These are phyloP conservation scores for Dinochytrium kinnereticum DNA, from an alignment of 371 early-diverging fungal species.

Conservation along the genomic window DNA sequence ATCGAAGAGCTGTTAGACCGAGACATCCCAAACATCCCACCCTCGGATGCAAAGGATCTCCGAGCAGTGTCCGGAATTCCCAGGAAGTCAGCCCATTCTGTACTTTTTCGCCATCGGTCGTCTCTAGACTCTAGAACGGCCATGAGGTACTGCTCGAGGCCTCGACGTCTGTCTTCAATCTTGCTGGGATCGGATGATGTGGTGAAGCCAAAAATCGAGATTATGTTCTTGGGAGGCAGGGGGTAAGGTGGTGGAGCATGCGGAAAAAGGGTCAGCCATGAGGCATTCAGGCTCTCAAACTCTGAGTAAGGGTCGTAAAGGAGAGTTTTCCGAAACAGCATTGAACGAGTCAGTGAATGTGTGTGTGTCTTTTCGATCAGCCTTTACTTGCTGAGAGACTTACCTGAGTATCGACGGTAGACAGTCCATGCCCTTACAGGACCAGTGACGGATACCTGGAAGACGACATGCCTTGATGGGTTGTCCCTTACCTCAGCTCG, in stretches of 20 bases:
- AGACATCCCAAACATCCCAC: not conserved
- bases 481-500: conserved; percentile 21
- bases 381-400: no score
- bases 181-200: conserved; percentile 68
- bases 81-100: conserved; percentile 76
- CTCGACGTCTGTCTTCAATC: conserved; percentile 78
- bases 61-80: conserved; percentile 58
- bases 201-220: conserved; percentile 64
- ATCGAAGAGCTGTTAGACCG: not conserved
- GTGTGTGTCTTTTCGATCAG: no score
- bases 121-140: conserved; percentile 75
- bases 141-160: conserved; percentile 79
- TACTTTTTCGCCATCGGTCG: conserved; percentile 76
- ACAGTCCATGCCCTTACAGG: conserved; percentile 86
- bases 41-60: not conserved
- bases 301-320: conserved; percentile 33
- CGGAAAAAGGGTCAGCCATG: conserved; percentile 53
- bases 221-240: conserved; percentile 66
- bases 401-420: conserved; percentile 82
- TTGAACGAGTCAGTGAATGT: no score
- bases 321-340: no score
- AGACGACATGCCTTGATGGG: conserved; percentile 36
- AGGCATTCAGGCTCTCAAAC: conserved; percentile 69
- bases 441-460: conserved; percentile 30
- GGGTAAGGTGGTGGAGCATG: conserved; percentile 65